Evolutionary conservation across 805 yeast genomes (phyloP).

Genomic region (Maudiozyma turicensis): DNA sequence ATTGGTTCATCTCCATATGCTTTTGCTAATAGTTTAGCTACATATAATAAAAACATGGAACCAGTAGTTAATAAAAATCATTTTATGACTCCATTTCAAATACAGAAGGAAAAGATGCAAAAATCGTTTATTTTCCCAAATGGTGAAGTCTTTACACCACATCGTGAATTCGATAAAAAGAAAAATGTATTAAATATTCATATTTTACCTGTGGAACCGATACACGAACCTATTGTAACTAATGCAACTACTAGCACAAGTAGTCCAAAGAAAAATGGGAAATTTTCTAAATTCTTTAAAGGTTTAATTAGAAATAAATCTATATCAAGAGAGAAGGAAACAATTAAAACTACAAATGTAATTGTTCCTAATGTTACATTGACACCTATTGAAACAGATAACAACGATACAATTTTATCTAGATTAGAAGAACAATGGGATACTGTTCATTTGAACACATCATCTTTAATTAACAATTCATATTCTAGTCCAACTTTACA

Average conservation of each 20-base stretch:
- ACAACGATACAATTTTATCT: background rate
- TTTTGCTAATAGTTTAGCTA: background rate
- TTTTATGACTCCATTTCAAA: conserved; percentile 18
- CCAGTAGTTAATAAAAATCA: background rate
- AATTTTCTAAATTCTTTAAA: conserved; percentile 2
- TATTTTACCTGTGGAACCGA: background rate
- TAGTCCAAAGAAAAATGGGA: conserved; percentile 1
- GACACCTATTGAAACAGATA: background rate
- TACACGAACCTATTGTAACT: background rate
- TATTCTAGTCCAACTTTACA: background rate
- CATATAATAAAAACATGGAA: background rate
- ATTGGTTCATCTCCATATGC: background rate
- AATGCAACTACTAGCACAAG: background rate
- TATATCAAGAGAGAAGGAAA: background rate
- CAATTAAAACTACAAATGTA: background rate
- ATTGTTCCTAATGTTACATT: background rate
- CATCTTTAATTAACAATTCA: background rate
- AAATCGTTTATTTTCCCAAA: conserved; percentile 21
- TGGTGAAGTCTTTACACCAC: conserved; percentile 26
- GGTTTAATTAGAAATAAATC: background rate
- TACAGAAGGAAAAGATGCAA: conserved; percentile 22
- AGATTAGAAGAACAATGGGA: conserved; percentile 20
- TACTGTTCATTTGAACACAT: conserved; percentile 8
- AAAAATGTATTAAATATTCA: no score
- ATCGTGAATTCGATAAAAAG: no score